These are phyloP conservation scores for Gloeopeniophorella convolvens DNA, from an alignment of 768 basidiomycete species.

Conservation along the genomic window DNA sequence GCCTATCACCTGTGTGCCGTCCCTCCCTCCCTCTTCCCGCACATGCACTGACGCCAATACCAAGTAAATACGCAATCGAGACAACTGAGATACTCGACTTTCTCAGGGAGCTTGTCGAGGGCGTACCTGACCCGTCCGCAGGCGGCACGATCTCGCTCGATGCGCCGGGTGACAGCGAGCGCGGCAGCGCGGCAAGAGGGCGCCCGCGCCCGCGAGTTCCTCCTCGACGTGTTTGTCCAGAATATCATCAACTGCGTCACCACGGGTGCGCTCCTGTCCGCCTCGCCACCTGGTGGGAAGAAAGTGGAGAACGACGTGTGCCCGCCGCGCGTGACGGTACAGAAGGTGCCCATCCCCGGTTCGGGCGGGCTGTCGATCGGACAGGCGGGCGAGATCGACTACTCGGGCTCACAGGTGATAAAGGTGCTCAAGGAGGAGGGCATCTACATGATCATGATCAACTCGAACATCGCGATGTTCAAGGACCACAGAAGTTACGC, in stretches of 20 bases:
- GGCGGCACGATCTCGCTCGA: constrained; percentile 75
- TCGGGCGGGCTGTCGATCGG: constrained; percentile 98
- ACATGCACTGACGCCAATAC: neutral
- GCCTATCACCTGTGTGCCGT: constrained; percentile 75
- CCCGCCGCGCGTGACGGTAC: constrained; percentile 67
- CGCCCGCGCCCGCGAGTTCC: constrained; percentile 62
- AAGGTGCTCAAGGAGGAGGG: constrained; percentile 99
- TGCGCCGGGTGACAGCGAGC: constrained; percentile 53
- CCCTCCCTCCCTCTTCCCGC: neutral
- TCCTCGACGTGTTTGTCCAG: constrained; percentile 96
- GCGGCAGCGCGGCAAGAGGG: constrained; percentile 53
- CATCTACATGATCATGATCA: constrained; percentile 97
- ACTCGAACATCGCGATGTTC: constrained; percentile 99
- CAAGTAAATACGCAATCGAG: constrained; percentile 87
- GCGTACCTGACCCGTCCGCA: constrained; percentile 80
- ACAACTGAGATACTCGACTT: constrained; percentile 89
- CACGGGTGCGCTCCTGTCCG: constrained; percentile 47
- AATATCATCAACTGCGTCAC: constrained; percentile 70
- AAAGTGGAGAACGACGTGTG: constrained; percentile 77
- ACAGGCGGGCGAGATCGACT: constrained; percentile 99
- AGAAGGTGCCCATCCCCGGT: constrained; percentile 93
- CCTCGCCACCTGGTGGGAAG: constrained; percentile 70
- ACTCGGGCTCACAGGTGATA: constrained; percentile 98
- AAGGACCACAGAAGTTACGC: too few species aligned
- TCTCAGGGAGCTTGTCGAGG: constrained; percentile 83